Evolutionary conservation across 352 stramenopile genomes (phyloP).

Genomic region (Thraustochytrium sp.): DNA sequence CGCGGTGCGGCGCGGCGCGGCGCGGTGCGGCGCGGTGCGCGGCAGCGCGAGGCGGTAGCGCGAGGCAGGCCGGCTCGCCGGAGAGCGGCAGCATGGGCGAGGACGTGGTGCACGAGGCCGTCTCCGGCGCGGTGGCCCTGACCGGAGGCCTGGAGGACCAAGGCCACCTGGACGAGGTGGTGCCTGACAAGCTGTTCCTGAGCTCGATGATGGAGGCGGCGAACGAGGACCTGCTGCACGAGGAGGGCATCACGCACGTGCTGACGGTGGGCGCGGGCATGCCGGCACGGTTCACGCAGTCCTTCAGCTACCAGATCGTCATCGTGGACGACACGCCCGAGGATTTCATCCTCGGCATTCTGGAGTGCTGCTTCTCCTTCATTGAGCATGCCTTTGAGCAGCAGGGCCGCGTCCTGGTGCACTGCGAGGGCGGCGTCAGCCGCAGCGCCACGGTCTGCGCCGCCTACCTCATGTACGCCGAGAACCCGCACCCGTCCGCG

Average conservation of each 20-base stretch:
- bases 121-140: not conserved
- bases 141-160: conserved; percentile 3
- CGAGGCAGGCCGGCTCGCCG: too few relatives aligned
- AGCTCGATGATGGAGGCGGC: not conserved
- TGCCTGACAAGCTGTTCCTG: not conserved
- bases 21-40: too few relatives aligned
- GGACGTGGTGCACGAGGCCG: not conserved
- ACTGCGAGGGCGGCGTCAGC: conserved; percentile 37
- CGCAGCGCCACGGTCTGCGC: conserved; percentile 17
- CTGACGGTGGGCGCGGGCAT: conserved; percentile 27
- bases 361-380: conserved; percentile 12
- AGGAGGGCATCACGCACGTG: conserved; percentile 25
- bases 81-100: too few relatives aligned
- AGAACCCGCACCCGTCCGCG: not conserved
- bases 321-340: conserved; percentile 1
- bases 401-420: conserved; percentile 7
- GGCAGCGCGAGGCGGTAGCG: too few relatives aligned
- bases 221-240: not conserved
- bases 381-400: conserved; percentile 28
- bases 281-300: not conserved
- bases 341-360: not conserved
- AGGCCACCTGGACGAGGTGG: conserved; percentile 24
- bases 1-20: too few relatives aligned
- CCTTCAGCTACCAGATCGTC: conserved; percentile 34
- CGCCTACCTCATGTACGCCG: conserved; percentile 39